Evolutionary conservation across 495 filamentous ascomycete genomes (phyloP), one percentile per base, ranked within the genome.

Genomic region (Neurospora sp.): DNA sequence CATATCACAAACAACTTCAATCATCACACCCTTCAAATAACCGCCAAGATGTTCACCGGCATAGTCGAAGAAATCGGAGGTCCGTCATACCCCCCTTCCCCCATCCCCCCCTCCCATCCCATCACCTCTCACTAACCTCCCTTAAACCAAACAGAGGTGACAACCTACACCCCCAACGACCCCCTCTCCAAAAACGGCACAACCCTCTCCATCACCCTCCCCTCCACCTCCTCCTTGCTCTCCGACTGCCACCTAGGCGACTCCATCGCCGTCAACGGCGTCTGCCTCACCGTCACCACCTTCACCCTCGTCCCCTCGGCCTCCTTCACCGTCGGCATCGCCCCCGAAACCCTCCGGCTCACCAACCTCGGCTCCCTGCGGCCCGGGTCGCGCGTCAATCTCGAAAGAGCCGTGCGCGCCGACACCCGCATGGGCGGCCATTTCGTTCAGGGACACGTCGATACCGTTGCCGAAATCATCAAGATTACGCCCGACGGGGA

Each of bases 51-150:
- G 96, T 99, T 99, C 81, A 99, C 96, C 70, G 96, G 96, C 74
- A 92, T 99, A 74, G 93, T 99, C 49, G 96, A 99, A 85, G 92
- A 90, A 70, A 92, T 98, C 66, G 96, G 96, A 82, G 93, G 96
- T 96, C 84, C 83, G 88, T 83, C 23, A 16, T 41, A 72, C 41
- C 70, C 74, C 60, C 41, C 44, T 41, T 72, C 44, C 20, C 60
- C 72, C 71, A 44, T 69, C 44, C 69, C 70, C 70, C 27, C 27
- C 73, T 35, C 69, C 42, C 71, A 70, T 40, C 40, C 71, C 72
- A 42, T 69, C 12, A 46, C 42, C 46, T 7, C 23, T 16, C 23
- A 31, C 54, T 31, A 62, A 31, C 54, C 3, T 0, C 18, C 3
- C 42, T 0, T 8, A 6, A 44, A n/a, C n/a, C n/a, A n/a, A 46